These are phyloP conservation scores for Haematococcus sp. DNA, from an alignment of 139 green algal genomes.

Conservation along the genomic window DNA sequence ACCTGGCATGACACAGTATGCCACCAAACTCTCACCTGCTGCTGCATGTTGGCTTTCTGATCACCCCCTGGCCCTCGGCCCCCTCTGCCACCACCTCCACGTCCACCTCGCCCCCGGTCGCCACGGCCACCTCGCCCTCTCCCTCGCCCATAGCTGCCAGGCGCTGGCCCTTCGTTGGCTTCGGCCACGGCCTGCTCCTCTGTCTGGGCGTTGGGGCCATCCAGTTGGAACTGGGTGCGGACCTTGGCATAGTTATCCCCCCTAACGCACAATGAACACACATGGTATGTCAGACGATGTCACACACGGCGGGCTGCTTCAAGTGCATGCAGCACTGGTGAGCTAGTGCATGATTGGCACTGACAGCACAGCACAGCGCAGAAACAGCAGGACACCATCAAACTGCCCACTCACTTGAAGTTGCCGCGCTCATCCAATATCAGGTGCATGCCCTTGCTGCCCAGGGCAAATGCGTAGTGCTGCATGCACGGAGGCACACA, in stretches of 20 bases:
- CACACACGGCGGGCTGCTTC: too few relatives aligned
- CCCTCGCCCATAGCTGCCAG: not conserved
- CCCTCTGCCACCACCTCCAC: constrained; percentile 25
- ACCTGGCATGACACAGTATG: not conserved
- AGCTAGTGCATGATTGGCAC: too few relatives aligned
- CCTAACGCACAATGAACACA: not conserved
- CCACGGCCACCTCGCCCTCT: constrained; percentile 17
- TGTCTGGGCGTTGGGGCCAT: not conserved
- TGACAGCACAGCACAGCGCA: too few relatives aligned
- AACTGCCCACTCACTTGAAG: constrained; percentile 35
- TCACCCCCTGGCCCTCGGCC: constrained; percentile 30
- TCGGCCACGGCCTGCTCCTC: not conserved
- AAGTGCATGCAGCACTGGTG: not conserved
- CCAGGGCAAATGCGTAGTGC: constrained; percentile 55
- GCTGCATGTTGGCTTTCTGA: constrained; percentile 65
- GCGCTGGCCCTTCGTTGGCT: constrained; percentile 7
- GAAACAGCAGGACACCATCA: too few relatives aligned
- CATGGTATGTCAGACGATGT: too few relatives aligned
- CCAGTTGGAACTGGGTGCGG: constrained; percentile 5
- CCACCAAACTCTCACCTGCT: not conserved
- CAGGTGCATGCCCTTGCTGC: constrained; percentile 74
- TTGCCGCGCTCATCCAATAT: constrained; percentile 47
- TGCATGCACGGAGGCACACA: constrained; percentile 9
- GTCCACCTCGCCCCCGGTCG: constrained; percentile 5
- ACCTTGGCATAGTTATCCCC: constrained; percentile 1